These are phyloP conservation scores for Auxenochlorella pyrenoidosa DNA, from an alignment of 139 green algal species.

Conservation along the genomic window DNA sequence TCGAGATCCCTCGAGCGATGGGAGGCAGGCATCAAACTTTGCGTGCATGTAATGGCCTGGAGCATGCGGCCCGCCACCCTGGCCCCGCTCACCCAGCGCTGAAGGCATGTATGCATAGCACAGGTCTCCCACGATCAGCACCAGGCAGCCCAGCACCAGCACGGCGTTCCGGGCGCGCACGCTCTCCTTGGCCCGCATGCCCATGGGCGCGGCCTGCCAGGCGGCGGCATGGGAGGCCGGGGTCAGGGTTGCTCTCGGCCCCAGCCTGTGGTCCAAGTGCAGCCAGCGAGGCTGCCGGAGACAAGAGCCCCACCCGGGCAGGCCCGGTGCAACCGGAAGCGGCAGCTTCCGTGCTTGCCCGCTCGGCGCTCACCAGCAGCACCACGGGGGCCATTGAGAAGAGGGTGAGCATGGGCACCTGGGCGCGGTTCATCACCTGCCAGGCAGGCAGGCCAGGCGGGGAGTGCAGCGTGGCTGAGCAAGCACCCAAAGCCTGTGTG, in stretches of 20 bases:
- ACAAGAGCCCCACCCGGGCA: not conserved
- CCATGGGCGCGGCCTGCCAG: constrained; percentile 61
- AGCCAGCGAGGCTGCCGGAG: no score
- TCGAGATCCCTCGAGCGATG: no score
- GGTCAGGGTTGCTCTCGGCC: not conserved
- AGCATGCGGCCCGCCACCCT: no score
- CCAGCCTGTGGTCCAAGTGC: not conserved
- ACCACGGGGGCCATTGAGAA: constrained; percentile 77
- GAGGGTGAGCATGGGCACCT: constrained; percentile 74
- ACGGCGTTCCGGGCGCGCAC: constrained; percentile 70
- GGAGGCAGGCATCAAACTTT: no score
- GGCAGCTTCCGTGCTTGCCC: no score
- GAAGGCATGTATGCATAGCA: constrained; percentile 56
- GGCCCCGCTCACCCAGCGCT: constrained; percentile 10
- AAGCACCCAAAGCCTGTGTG: not conserved
- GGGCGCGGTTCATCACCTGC: constrained; percentile 66
- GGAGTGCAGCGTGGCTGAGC: not conserved
- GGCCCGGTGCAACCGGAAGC: no score
- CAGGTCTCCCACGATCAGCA: constrained; percentile 73
- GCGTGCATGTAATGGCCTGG: no score
- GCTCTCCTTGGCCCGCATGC: constrained; percentile 59
- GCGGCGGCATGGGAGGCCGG: not conserved
- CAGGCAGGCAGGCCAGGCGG: not conserved
- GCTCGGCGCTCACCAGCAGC: constrained; percentile 44
- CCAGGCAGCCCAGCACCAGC: constrained; percentile 69